These are phyloP conservation scores for Graphiopsis chlorocephala DNA, from an alignment of 2,329 filamentous ascomycete genomes.

Conservation along the genomic window DNA sequence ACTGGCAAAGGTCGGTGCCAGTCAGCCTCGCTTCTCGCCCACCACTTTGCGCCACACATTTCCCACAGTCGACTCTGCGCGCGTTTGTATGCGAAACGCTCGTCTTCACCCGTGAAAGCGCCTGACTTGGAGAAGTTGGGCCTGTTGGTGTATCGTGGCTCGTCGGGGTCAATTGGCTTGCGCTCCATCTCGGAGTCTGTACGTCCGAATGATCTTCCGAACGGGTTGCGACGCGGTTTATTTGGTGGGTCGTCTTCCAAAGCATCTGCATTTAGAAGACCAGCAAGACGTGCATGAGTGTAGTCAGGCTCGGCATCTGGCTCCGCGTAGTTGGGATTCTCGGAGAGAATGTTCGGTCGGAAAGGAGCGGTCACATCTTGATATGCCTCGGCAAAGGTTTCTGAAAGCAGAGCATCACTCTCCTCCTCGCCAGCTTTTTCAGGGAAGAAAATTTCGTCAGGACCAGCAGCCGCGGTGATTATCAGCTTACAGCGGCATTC, in stretches of 20 bases:
- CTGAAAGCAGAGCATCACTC: conserved; percentile 58
- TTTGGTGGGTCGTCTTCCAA: conserved; percentile 53
- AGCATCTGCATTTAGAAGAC: conserved; percentile 42
- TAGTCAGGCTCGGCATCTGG: conserved; percentile 35
- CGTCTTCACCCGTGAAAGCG: conserved; percentile 76
- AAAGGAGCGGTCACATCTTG: conserved; percentile 76
- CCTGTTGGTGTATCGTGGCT: conserved; percentile 25
- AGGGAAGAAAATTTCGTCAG: conserved; percentile 77
- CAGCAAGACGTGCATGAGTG: conserved; percentile 36
- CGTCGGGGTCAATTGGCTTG: conserved; percentile 34
- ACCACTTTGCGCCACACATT: conserved; percentile 72
- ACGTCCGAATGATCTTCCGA: conserved; percentile 32
- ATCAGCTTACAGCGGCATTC: conserved; percentile 77
- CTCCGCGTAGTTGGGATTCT: conserved; percentile 43
- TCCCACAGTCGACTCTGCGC: conserved; percentile 78
- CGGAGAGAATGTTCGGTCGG: conserved; percentile 71
- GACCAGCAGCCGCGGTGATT: conserved; percentile 63
- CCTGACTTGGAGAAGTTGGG: conserved; percentile 65
- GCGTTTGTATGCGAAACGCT: conserved; percentile 76
- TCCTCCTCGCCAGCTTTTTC: conserved; percentile 40
- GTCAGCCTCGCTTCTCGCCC: conserved; percentile 55
- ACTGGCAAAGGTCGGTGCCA: conserved; percentile 69
- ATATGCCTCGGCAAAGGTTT: conserved; percentile 70
- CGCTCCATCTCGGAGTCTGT: conserved; percentile 34
- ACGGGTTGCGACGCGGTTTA: conserved; percentile 32